phyloP scores from a whole-genome alignment of 176 grass and related monocot species.

The Oryza punctata region DNA sequence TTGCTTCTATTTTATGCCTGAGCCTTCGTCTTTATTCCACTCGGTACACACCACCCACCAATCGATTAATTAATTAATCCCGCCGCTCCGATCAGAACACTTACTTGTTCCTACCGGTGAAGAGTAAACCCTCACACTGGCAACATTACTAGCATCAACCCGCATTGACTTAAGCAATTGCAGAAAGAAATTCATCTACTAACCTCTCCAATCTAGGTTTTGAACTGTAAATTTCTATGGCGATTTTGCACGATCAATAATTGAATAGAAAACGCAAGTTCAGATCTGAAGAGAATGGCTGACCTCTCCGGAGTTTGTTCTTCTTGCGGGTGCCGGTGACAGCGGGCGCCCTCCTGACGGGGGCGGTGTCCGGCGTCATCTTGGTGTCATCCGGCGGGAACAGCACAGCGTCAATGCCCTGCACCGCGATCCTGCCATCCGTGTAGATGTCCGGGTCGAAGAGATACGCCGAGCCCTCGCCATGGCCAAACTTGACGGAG shows the following conservation, averaged over 20 bases:
- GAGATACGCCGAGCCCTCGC: slow-evolving; percentile 83
- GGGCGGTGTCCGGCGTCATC: slow-evolving; percentile 19
- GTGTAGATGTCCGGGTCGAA: slow-evolving; percentile 99
- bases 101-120: slow-evolving; percentile 5
- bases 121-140: slow-evolving; percentile 23
- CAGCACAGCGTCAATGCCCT: slow-evolving; percentile 97
- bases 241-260: background rate
- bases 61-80: slow-evolving; percentile 45
- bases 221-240: slow-evolving; percentile 25
- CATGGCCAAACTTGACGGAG: slow-evolving; percentile 94
- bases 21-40: slow-evolving; percentile 47
- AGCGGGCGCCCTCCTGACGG: slow-evolving; percentile 49
- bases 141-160: slow-evolving; percentile 36
- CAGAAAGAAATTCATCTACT: slow-evolving; percentile 9
- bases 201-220: slow-evolving; percentile 14
- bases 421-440: slow-evolving; percentile 89
- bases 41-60: slow-evolving; percentile 31
- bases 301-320: slow-evolving; percentile 81
- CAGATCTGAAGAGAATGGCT: slow-evolving; percentile 46
- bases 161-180: slow-evolving; percentile 26
- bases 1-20: slow-evolving; percentile 38
- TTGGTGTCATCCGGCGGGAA: slow-evolving; percentile 57
- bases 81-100: background rate
- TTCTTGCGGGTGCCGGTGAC: slow-evolving; percentile 45
- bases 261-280: slow-evolving; percentile 12